Evolutionary conservation across 441 rosid genomes (phyloP).

Genomic region (Melianthus villosus): DNA sequence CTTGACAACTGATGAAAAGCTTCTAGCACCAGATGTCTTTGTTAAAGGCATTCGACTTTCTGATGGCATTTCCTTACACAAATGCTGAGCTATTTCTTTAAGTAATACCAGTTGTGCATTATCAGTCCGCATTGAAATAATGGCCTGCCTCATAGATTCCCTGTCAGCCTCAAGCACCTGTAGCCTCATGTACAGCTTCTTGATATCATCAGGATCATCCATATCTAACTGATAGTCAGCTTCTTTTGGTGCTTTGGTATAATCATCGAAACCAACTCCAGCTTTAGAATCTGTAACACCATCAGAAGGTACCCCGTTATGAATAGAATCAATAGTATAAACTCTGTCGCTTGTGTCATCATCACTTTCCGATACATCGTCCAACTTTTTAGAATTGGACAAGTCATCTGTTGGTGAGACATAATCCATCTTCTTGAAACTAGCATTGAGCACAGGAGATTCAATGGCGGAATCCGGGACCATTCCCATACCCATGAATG

Average conservation of each 20-base stretch:
- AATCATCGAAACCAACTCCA: constrained; percentile 34
- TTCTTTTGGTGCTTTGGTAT: constrained; percentile 31
- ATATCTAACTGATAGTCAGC: constrained; percentile 27
- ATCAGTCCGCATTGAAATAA: constrained; percentile 88
- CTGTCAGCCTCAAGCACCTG: constrained; percentile 95
- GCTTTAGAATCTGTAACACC: constrained; percentile 20
- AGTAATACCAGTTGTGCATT: constrained; percentile 73
- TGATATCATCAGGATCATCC: constrained; percentile 56
- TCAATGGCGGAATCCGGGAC: constrained; percentile 24
- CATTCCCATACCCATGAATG: constrained; percentile 20
- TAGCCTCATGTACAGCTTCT: constrained; percentile 81
- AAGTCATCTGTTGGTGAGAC: constrained; percentile 21
- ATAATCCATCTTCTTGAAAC: constrained; percentile 39
- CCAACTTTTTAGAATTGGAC: constrained; percentile 25
- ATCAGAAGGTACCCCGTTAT: constrained; percentile 23
- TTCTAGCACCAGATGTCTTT: constrained; percentile 31
- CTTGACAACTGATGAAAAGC: constrained; percentile 52
- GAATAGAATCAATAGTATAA: constrained; percentile 72
- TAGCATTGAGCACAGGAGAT: constrained; percentile 35
- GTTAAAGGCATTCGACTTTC: constrained; percentile 34
- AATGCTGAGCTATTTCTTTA: constrained; percentile 88
- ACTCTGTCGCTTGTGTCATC: constrained; percentile 76
- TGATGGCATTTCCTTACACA: constrained; percentile 56
- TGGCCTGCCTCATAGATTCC: constrained; percentile 90
- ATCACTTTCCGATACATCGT: constrained; percentile 35